A percentile compares a stretch with the other conserved stretches of the same genome.
Conservation (phyloP, 1,284 basidiomycete species). For the Fistulina hepatica region DNA sequence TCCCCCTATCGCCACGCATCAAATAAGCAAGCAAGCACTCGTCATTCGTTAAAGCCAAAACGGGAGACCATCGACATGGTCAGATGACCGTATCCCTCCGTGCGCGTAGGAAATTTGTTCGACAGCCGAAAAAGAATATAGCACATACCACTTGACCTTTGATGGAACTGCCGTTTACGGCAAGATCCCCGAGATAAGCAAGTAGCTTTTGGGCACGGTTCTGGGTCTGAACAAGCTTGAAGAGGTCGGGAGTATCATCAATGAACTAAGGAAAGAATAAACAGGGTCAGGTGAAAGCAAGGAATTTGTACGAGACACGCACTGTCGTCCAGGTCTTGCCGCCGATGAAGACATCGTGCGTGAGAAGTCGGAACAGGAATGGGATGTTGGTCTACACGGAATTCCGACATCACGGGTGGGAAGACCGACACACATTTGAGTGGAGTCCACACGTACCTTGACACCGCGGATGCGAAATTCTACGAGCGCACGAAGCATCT, state of each 20-base stretch:
- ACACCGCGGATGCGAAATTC: slow-evolving; percentile 99
- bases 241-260: slow-evolving; percentile 97
- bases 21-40: not conserved
- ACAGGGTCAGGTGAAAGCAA: too few relatives aligned
- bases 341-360: slow-evolving; percentile 94
- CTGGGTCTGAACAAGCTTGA: slow-evolving; percentile 96
- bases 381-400: slow-evolving; percentile 85
- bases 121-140: not conserved
- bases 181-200: slow-evolving; percentile 93
- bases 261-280: slow-evolving; percentile 77
- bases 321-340: slow-evolving; percentile 98
- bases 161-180: slow-evolving; percentile 97
- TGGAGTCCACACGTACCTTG: slow-evolving; percentile 51
- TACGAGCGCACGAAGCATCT: slow-evolving; percentile 97
- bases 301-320: slow-evolving; percentile 17
- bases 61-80: slow-evolving; percentile 2
- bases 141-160: slow-evolving; percentile 65
- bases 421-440: not conserved
- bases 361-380: slow-evolving; percentile 96
- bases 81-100: too few relatives aligned
- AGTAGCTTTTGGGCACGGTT: slow-evolving; percentile 98
- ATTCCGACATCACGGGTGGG: slow-evolving; percentile 2
- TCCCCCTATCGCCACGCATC: too few relatives aligned
- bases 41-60: slow-evolving; percentile 4
- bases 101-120: too few relatives aligned